Evolutionary conservation across 805 yeast species (phyloP).

Genomic region (Hanseniaspora thailandica): DNA sequence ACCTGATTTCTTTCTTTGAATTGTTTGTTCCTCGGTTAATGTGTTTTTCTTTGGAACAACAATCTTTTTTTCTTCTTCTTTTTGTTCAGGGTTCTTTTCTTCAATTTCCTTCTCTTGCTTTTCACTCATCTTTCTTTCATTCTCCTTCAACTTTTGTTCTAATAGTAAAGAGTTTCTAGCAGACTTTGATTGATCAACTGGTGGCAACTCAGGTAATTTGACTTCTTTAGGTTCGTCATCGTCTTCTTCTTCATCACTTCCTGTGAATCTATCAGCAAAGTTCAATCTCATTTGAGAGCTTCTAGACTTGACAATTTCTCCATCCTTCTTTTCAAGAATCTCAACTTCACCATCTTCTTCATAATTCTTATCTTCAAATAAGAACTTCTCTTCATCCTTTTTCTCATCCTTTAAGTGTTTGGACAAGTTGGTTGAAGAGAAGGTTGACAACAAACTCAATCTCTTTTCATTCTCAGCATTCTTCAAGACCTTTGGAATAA

Average conservation of each 20-base stretch:
- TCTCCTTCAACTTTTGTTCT: conserved; percentile 16
- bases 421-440: conserved; percentile 36
- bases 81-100: neutral
- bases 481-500: conserved; percentile 61
- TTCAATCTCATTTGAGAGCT: conserved; percentile 26
- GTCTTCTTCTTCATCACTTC: conserved; percentile 13
- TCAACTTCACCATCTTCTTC: conserved; percentile 17
- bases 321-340: conserved; percentile 20
- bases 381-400: conserved; percentile 19
- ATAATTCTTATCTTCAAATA: conserved; percentile 11
- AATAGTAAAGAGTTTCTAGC: conserved; percentile 2
- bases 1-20: conserved; percentile 16
- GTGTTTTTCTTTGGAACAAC: conserved; percentile 15
- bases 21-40: conserved; percentile 13
- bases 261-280: conserved; percentile 32
- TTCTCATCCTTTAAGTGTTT: conserved; percentile 46
- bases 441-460: conserved; percentile 57
- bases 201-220: conserved; percentile 26
- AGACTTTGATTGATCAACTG: conserved; percentile 17
- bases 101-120: conserved; percentile 12
- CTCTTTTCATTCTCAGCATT: conserved; percentile 50
- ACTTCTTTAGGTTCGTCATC: conserved; percentile 14
- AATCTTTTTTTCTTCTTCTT: conserved; percentile 14
- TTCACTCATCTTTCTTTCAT: conserved; percentile 17
- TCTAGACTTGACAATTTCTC: conserved; percentile 19